A percentile compares a stretch with the other conserved stretches of the same genome.
These are phyloP conservation scores for Rachicladosporium sp. DNA, from an alignment of 2,329 filamentous ascomycete genomes.

Conservation along the genomic window DNA sequence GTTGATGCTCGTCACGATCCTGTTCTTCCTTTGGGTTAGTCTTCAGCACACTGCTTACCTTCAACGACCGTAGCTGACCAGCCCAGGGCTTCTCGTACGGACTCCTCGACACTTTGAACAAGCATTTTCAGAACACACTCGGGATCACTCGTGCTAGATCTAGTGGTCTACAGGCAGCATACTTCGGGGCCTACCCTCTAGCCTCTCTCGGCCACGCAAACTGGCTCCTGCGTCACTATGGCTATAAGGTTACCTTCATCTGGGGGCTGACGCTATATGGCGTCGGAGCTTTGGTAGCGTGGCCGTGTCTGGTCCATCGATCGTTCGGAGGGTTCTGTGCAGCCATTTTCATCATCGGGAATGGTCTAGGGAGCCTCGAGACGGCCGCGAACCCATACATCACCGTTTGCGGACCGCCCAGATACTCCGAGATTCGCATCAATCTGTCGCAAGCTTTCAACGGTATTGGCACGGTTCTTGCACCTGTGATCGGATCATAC, in stretches of 20 bases:
- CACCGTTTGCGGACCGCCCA: slow-evolving; percentile 45
- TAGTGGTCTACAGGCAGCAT: slow-evolving; percentile 37
- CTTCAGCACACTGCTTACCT: too few relatives aligned
- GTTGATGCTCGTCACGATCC: slow-evolving; percentile 50
- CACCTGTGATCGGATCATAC: slow-evolving; percentile 46
- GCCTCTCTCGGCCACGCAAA: slow-evolving; percentile 37
- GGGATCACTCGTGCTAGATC: slow-evolving; percentile 32
- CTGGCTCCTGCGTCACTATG: slow-evolving; percentile 37
- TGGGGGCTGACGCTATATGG: slow-evolving; percentile 44
- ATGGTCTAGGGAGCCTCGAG: slow-evolving; percentile 42
- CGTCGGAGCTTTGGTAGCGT: slow-evolving; percentile 45
- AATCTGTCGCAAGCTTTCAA: slow-evolving; percentile 49
- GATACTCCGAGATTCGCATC: slow-evolving; percentile 46
- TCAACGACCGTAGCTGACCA: neutral
- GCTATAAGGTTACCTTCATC: slow-evolving; percentile 36
- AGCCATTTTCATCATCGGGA: slow-evolving; percentile 36
- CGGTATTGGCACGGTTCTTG: slow-evolving; percentile 45
- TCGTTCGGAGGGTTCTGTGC: slow-evolving; percentile 50
- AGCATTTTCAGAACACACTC: slow-evolving; percentile 35
- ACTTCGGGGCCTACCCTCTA: slow-evolving; percentile 39
- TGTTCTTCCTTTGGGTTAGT: slow-evolving; percentile 52
- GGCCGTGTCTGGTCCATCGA: slow-evolving; percentile 43
- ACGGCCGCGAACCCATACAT: slow-evolving; percentile 46
- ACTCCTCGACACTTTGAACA: slow-evolving; percentile 43
- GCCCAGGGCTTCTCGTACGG: slow-evolving; percentile 42